Percentiles rank a stretch among this genome's conserved stretches.
These are phyloP conservation scores for Fusarium xylarioides DNA, from an alignment of 2,329 filamentous ascomycete species.

Conservation along the genomic window DNA sequence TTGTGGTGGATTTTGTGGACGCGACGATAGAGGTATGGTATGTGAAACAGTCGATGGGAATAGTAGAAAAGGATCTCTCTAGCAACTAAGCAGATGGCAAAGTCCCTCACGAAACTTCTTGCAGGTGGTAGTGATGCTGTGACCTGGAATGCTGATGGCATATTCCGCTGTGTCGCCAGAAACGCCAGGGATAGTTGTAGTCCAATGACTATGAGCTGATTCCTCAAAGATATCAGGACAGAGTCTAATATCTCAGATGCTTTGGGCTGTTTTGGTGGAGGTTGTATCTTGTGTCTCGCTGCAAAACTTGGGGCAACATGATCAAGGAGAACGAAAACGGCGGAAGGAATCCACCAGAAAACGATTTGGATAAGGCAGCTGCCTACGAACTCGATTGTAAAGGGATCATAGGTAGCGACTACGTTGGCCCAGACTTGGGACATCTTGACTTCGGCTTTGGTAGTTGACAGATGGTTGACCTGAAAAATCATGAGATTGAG, in stretches of 20 bases:
- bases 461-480: not conserved
- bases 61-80: conserved; percentile 67
- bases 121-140: conserved; percentile 48
- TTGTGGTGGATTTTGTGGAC: conserved; percentile 67
- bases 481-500: not conserved
- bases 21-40: conserved; percentile 55
- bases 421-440: not conserved
- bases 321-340: conserved; percentile 55
- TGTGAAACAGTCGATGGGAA: conserved; percentile 62
- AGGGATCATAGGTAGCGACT: not conserved
- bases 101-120: conserved; percentile 50
- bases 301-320: conserved; percentile 57
- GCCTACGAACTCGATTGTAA: conserved; percentile 53
- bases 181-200: conserved; percentile 43
- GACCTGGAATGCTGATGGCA: conserved; percentile 51
- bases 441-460: not conserved
- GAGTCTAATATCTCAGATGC: conserved; percentile 55
- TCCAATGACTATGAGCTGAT: conserved; percentile 54
- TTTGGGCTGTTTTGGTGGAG: conserved; percentile 59
- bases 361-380: conserved; percentile 52
- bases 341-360: conserved; percentile 58
- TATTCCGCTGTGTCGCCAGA: conserved; percentile 7
- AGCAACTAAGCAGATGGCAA: conserved; percentile 52
- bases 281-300: conserved; percentile 63
- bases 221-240: conserved; percentile 54